phyloP scores from a whole-genome alignment of 176 grass and related monocot genomes.

The Oryza meyeriana region DNA sequence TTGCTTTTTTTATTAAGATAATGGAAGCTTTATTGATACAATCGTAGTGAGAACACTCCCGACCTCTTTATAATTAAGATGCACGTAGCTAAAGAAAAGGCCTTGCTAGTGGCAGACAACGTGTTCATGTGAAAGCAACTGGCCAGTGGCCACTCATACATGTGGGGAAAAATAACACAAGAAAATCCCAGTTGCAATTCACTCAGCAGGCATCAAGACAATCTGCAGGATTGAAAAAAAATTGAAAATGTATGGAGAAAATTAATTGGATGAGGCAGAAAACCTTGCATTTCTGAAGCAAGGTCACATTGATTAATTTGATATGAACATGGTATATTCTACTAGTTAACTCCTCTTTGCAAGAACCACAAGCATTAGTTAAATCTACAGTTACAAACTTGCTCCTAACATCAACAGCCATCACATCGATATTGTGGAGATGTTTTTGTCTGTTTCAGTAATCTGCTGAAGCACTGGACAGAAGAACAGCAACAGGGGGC shows the following conservation, averaged over 20 bases:
- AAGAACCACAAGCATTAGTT: conserved; percentile 26
- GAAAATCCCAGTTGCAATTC: not conserved
- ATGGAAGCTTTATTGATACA: no score
- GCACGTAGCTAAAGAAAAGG: no score
- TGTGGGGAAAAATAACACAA: not conserved
- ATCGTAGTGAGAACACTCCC: no score
- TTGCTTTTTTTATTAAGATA: no score
- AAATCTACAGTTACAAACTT: conserved; percentile 37
- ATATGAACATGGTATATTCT: not conserved
- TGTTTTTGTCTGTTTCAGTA: conserved; percentile 17
- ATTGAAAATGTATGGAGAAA: not conserved
- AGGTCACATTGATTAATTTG: not conserved
- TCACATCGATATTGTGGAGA: conserved; percentile 5
- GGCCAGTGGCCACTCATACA: not conserved
- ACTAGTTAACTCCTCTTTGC: conserved; percentile 29
- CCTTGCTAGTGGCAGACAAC: not conserved
- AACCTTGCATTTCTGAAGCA: not conserved
- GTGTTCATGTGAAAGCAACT: not conserved
- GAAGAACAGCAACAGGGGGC: not conserved
- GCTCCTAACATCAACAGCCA: conserved; percentile 18
- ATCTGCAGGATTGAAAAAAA: not conserved
- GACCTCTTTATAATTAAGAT: no score
- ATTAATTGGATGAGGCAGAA: not conserved
- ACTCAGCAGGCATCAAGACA: not conserved
- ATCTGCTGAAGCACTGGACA: not conserved